These are phyloP conservation scores for Candida neerlandica DNA, from an alignment of 1,139 yeast genomes.

Conservation along the genomic window DNA sequence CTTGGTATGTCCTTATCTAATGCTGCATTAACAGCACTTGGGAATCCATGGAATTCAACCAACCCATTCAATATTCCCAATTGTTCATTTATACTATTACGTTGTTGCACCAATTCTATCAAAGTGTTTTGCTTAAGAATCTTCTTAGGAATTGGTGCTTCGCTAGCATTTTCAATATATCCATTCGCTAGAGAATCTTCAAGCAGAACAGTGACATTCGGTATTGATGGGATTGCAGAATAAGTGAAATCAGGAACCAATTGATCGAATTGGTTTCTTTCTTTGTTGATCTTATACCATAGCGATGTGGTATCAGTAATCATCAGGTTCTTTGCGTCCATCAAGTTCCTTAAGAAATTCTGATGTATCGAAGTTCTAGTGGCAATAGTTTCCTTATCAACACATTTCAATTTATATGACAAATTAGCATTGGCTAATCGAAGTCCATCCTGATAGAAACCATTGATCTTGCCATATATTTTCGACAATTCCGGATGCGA, in stretches of 20 bases:
- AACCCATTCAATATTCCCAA: slow-evolving; percentile 60
- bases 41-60: slow-evolving; percentile 61
- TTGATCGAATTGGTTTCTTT: slow-evolving; percentile 82
- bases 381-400: slow-evolving; percentile 80
- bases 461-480: slow-evolving; percentile 70
- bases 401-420: slow-evolving; percentile 72
- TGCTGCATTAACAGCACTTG: slow-evolving; percentile 58
- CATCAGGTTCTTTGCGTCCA: slow-evolving; percentile 68
- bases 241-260: slow-evolving; percentile 51
- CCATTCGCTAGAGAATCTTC: slow-evolving; percentile 12
- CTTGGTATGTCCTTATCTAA: slow-evolving; percentile 24
- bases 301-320: slow-evolving; percentile 75
- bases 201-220: slow-evolving; percentile 21
- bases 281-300: slow-evolving; percentile 93
- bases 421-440: slow-evolving; percentile 68
- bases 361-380: slow-evolving; percentile 82
- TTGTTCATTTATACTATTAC: slow-evolving; percentile 58
- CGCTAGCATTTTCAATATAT: slow-evolving; percentile 11
- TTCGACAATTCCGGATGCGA: slow-evolving; percentile 83
- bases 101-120: slow-evolving; percentile 52
- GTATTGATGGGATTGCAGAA: slow-evolving; percentile 37
- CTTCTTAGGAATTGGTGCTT: slow-evolving; percentile 34
- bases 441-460: slow-evolving; percentile 68
- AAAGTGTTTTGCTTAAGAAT: slow-evolving; percentile 40
- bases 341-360: slow-evolving; percentile 68